phyloP scores from a whole-genome alignment of 352 stramenopile species.

The Globisporangium yorkense region DNA sequence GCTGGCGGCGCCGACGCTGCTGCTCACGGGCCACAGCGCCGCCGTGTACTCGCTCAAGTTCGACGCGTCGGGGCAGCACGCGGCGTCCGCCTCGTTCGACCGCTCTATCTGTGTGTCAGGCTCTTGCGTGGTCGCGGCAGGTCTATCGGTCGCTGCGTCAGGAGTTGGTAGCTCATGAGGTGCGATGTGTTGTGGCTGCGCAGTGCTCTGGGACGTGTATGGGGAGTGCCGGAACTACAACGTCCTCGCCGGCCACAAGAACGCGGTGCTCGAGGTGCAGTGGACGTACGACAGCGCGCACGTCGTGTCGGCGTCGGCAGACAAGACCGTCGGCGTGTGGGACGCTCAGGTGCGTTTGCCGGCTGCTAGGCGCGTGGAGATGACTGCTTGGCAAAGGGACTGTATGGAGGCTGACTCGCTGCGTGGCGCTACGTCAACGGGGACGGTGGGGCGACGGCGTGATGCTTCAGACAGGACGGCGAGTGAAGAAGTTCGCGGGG shows the following conservation, averaged over 20 bases:
- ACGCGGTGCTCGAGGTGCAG: conserved; percentile 90
- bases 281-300: conserved; percentile 88
- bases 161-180: background rate
- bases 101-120: conserved; percentile 44
- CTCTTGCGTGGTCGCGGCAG: background rate
- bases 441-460: background rate
- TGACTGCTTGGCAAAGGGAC: too few relatives aligned
- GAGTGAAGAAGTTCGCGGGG: conserved; percentile 81
- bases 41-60: conserved; percentile 80
- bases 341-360: conserved; percentile 40
- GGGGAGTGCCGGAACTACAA: conserved; percentile 92
- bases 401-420: background rate
- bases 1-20: conserved; percentile 67
- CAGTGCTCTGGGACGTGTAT: conserved; percentile 89
- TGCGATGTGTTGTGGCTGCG: background rate
- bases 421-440: background rate
- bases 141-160: too few relatives aligned
- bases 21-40: conserved; percentile 70
- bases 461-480: conserved; percentile 52
- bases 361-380: background rate
- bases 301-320: conserved; percentile 88
- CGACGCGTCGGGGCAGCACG: conserved; percentile 61
- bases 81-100: conserved; percentile 70
- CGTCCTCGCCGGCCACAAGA: conserved; percentile 93
- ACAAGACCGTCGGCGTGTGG: conserved; percentile 90